Base-by-base conservation (phyloP, 495 filamentous ascomycete species). In the Xylaria intraflava region DNA sequence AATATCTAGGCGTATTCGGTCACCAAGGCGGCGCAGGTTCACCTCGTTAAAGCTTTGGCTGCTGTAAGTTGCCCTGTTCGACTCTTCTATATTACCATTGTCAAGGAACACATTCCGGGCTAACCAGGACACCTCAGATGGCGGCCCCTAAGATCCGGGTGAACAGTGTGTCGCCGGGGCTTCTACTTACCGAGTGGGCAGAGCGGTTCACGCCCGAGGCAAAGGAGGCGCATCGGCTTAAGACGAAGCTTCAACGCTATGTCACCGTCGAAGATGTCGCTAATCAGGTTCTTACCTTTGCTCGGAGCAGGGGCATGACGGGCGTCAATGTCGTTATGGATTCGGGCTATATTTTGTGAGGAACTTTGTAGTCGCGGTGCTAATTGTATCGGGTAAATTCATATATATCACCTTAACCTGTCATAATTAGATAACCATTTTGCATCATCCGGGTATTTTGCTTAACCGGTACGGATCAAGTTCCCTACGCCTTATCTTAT, bases 1-100 rank as follows among this genome's bases (percentile, higher is more conserved):
- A 35, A 27, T 17, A 46, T 23, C 51, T 35, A 72, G 72, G 63
- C 71, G 17, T 81, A 79, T 55, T 60, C 74, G 11, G 76, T 78
- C 3, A 78, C 75, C 20, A 83, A 82, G 47, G 79, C 79, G 2
- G 79, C 79, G 6, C 77, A 80, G 46, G 75, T 83, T 11, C 80
- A 83, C 60, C 62, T 83, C 0, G 63, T 67, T 30, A 82, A 81
- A 57, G 67, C 65, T 16, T 57, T 81, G 29, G 78, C 79, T 2
- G 59, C 71, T 6, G 51, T 53, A 31, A 46, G 51, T 46, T 0
- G n/a, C n/a, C n/a, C n/a, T n/a, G n/a, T n/a, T n/a, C n/a, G n/a
- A n/a, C n/a, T n/a, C n/a, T n/a, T n/a, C n/a, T n/a, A n/a, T n/a
- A n/a, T n/a, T n/a, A n/a, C n/a, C n/a, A n/a, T n/a, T n/a, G n/a